Percentiles rank a stretch among this genome's conserved stretches.
These are phyloP conservation scores for Canna indica DNA, from an alignment of 176 grass and related monocot species.

Conservation along the genomic window DNA sequence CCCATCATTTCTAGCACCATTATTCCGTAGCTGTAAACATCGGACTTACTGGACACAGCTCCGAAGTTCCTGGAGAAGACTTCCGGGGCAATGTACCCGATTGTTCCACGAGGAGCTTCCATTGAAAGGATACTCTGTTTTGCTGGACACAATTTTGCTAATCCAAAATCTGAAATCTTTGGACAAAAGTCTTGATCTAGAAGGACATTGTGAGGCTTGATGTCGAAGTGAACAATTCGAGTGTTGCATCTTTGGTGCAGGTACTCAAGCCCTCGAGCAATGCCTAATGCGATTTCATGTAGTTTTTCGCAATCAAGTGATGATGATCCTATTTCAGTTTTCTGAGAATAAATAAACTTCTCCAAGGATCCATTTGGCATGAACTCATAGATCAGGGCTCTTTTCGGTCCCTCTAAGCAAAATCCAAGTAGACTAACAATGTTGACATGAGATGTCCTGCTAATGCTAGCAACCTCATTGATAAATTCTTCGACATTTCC, in stretches of 20 bases:
- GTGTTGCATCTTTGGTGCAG: not conserved
- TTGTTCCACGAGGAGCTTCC: not conserved
- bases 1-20: constrained; percentile 5
- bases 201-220: constrained; percentile 11
- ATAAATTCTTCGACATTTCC: not conserved
- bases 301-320: not conserved
- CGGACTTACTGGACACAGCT: not conserved
- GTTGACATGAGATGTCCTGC: constrained; percentile 6
- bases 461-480: not conserved
- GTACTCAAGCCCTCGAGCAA: constrained; percentile 8
- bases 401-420: constrained; percentile 3
- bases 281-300: constrained; percentile 1
- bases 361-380: constrained; percentile 13
- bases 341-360: not conserved
- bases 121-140: not conserved
- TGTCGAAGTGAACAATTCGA: constrained; percentile 7
- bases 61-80: not conserved
- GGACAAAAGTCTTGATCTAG: constrained; percentile 1
- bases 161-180: constrained; percentile 10
- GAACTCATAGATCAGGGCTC: not conserved
- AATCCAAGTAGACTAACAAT: not conserved
- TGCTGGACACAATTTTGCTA: not conserved
- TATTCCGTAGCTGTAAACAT: constrained; percentile 13
- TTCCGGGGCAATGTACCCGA: not conserved
- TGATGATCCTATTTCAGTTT: not conserved